Evolutionary conservation across 2,329 filamentous ascomycete species (phyloP), one percentile per base, ranked within the genome.

Genomic region (Fusarium tricinctum): DNA sequence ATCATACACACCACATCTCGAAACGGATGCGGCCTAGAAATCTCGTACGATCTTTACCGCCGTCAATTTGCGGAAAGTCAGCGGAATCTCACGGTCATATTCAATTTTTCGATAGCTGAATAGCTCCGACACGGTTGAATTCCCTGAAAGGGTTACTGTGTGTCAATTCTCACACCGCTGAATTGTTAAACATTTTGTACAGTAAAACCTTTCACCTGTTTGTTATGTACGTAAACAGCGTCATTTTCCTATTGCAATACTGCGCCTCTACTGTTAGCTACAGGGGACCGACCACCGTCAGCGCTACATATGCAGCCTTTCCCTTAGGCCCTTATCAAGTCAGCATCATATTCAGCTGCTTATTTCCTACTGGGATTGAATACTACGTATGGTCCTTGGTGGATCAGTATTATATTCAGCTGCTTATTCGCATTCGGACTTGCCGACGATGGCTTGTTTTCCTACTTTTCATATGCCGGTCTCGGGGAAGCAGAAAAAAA

Each of bases 221-320:
- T 30, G 3, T 46, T 23, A 8, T 23, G 23, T 23, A 23, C 7
- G 23, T 23, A 23, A 8, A 8, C 6, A 23, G 23, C n/a, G n/a
- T 23, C 23, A 23, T 8, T 23, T 23, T 23, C 23, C 8, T 23
- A 23, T 23, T 8, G 7, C 23, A 23, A 28, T 46, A 20, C 43
- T 46, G 13, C n/a, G 43, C 43, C 43, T 46, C n/a, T 46, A 46
- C n/a, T 26, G 13, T 45, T 19, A 30, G 17, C 43, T 45, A 45
- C 43, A 45, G 15, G 23, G 26, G 12, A 17, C 43, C 5, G 12
- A n/a, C 23, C 7, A 20, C 8, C 26, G n/a, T 46, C n/a, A 23
- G 23, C 23, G 23, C 23, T 23, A 23, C 6, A 23, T 5, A 23
- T 23, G 23, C 23, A 23, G 23, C 23, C 8, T 23, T 23, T 23